A percentile compares a stretch with the other conserved stretches of the same genome.
Evolutionary conservation across 2,329 filamentous ascomycete genomes (phyloP).

Genomic region (Pseudogymnoascus sp.): DNA sequence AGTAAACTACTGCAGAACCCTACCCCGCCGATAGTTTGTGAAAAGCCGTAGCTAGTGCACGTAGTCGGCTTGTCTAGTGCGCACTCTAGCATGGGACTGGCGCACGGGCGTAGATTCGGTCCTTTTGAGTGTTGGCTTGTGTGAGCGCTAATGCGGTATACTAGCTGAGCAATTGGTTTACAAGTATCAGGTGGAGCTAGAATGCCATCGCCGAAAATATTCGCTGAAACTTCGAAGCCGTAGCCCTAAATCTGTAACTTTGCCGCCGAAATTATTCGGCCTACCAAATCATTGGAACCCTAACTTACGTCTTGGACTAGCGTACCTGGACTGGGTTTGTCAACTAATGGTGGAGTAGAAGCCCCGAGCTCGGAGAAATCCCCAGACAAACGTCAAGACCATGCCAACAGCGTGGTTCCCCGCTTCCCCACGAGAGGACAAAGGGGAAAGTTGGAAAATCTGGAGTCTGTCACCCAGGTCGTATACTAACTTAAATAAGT

Average conservation of each 20-base stretch:
- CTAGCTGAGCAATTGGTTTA: background rate
- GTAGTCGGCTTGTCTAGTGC: background rate
- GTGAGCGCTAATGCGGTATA: background rate
- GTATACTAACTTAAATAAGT: background rate
- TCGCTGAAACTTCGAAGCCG: background rate
- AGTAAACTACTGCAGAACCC: background rate
- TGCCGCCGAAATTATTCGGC: background rate
- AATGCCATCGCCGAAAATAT: background rate
- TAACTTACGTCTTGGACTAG: background rate
- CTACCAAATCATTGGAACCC: background rate
- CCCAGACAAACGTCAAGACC: background rate
- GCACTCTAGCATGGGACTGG: background rate
- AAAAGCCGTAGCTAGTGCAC: background rate
- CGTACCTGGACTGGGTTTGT: background rate
- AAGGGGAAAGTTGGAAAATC: background rate
- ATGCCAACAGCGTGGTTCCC: background rate
- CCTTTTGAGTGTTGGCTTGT: background rate
- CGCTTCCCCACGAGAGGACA: background rate
- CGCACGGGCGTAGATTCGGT: background rate
- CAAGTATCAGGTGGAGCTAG: background rate
- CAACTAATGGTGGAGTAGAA: background rate
- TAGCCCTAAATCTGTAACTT: too few relatives aligned
- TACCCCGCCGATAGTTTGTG: background rate
- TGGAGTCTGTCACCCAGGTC: background rate
- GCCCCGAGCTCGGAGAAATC: background rate